Evolutionary conservation across 495 filamentous ascomycete genomes (phyloP), one percentile per base, ranked within the genome.

Genomic region (Hyphodiscus hymeniophilus): DNA sequence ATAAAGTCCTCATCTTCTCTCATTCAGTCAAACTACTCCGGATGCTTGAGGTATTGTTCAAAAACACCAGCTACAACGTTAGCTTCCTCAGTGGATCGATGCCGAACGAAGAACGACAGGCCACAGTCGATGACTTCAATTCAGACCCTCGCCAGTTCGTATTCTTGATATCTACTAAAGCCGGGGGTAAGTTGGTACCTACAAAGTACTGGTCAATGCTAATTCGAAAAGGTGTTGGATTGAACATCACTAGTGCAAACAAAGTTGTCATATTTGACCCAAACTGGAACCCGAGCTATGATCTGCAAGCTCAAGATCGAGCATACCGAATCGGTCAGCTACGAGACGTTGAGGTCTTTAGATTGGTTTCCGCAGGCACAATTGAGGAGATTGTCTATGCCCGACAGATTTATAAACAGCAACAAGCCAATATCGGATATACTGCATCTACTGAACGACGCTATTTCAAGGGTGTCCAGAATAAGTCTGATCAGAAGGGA

Each of bases 311-410:
- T 0, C 92, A 98, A 66, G 92, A 98, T 60, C 84, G 92, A 16
- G 92, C 94, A 10, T 98, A 97, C 61, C 82, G 92, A 13, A 97
- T 98, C 53, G 92, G 92, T 8, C 92, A 98, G 65, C 74, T 77
- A 0, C 78, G 92, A 3, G 89, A 98, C 56, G 92, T 98, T 4
- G 94, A 97, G 58, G 94, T 98, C 8, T 97, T 94, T 66, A 83
- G 92, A 12, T 77, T 98, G 21, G 80, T 98, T n/a, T 90, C 82
- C 6, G 81, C 84, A 0, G 92, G 92, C 13, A 97, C 94, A 0
- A 90, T 98, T 46, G 92, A 98, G 59, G 92, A 98, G 64, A 95
- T 95, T 51, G 87, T 95, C 28, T 98, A 98, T 57, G 92, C 92
- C 0, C 77, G 92, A 8, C 92, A 98, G 59, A 95, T 98, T 47